Evolutionary conservation across 768 basidiomycete genomes (phyloP), one percentile per base, ranked within the genome.

Genomic region (Kwoniella bestiolae): DNA sequence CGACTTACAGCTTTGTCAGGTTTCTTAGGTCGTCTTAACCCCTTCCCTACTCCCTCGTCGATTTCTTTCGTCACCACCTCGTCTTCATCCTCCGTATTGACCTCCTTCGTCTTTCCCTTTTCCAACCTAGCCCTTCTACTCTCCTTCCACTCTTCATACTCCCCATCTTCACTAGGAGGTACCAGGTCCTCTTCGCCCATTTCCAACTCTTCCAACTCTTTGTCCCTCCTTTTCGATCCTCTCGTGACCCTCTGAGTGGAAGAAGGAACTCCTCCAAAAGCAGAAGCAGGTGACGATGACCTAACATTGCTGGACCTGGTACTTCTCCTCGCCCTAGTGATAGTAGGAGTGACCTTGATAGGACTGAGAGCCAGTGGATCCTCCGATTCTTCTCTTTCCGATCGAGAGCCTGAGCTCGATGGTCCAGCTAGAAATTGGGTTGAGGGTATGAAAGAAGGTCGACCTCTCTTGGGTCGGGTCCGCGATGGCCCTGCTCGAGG

Each of bases 111-210:
- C n/a, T 25, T 14, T 14, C 5, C 16, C 21, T 38, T 7, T 18
- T 35, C 1, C 23, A 25, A 6, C 18, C 64, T 62, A 18, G n/a
- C 50, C 21, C 38, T 56, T 28, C 46, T 35, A 16, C 45, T 25
- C 23, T 49, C 46, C 41, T 31, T 61, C 74, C 74, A 75, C 3
- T 32, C 57, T 49, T 68, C 69, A 51, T 70, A 75, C 60, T 75
- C 74, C 18, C 72, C 74, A 21, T 71, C 70, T 23, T 72, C 71
- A 25, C 63, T 66, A 14, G 74, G 74, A 0, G 74, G 68, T 18
- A 75, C 63, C 29, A 75, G 51, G 46, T 75, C 74, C 14, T 62
- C 73, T 28, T 64, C 61, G 3, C 56, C 38, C 31, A 8, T 0
- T 21, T 26, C 32, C 1, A 56, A 34, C 62, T 55, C 61, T 16